Evolutionary conservation across 2,329 filamentous ascomycete species (phyloP), one percentile per base, ranked within the genome.

Genomic region (Arthrobotrys entomopaga): DNA sequence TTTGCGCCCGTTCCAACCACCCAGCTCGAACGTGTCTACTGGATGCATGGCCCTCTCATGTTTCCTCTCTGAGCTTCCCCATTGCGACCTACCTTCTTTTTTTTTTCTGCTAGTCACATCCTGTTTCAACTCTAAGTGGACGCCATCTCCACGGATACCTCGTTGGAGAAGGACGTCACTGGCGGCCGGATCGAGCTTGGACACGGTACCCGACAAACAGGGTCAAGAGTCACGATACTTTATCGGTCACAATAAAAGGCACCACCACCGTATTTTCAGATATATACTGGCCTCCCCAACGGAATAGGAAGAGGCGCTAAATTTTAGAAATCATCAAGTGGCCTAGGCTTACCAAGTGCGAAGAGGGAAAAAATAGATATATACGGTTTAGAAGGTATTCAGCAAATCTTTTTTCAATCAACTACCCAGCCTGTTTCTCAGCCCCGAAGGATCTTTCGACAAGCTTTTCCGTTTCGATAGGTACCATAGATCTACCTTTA

Each of bases 1-100:
- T 64, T 56, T 52, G 46, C 24, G 43, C 57, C 56, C 65, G 16
- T 38, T 50, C 65, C 65, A 69, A 69, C 65, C 65, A 64, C 65
- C 65, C 40, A 38, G 38, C 34, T 22, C 42, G 57, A 57, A 40
- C 22, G 52, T 63, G 48, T 63, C 49, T 40, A 53, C 40, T 48
- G 65, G 65, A 19, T 19, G 13, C 42, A 19, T 46, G 42, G 42
- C 13, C 42, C 16, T 19, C 42, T 46, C 42, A 13, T 3, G n/a
- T 50, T 22, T 22, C 46, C n/a, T 50, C 20, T 3, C 11, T 16
- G 11, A 50, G 42, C 16, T 46, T 19, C n/a, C n/a, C 46, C n/a
- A 20, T 19, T 34, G 29, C 29, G 29, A 34, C 46, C 20, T 49
- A 22, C 46, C 57, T 52, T 43, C 57, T 49, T 48, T 56, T 38